Base-by-base conservation (phyloP, 225 moss, liverwort and hornwort genomes). In the Rhytidiadelphus loreus region DNA sequence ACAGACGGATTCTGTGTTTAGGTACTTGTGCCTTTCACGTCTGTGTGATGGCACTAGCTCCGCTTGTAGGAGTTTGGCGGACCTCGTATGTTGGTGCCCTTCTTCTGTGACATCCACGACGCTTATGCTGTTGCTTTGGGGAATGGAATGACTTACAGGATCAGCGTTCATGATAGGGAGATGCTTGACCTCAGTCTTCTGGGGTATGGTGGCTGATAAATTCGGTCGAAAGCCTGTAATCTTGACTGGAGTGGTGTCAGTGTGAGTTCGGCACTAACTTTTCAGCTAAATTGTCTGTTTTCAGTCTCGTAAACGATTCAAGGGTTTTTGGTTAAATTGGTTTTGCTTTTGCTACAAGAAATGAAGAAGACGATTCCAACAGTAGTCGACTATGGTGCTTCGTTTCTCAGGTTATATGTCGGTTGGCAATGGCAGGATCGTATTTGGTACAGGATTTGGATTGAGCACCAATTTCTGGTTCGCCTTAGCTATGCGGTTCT, bases 151-250 rank as follows among this genome's bases (percentile, higher is more conserved):
- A 48, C 48, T 77, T 89, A 86, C 93, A 96, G 95, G 94, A 75
- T 95, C 96, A 61, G 50, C 93, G 58, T 96, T 96, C 80, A 95
- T 97, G 95, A 66, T 97, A 66, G 96, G 94, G 43, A 95, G 96
- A 65, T 94, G 92, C 83, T 32, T 96, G 63, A 96, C 92, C 80
- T 87, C 95, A 41, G 81, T 97, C 64, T 41, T 86, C 6, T 97
- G 96, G 95, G 96, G 96, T 78, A 88, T 95, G 56, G 88, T 90
- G 66, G 95, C 96, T 62, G 96, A 97, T 57, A 94, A 79, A 82
- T 96, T 92, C 88, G 96, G 96, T 60, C 96, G 95, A 29, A 92
- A 93, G 93, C 87, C 93, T 71, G 95, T 95, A 30, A 94, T 96
- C 59, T 59, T 77, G 55, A 28, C 86, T 35, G 95, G 95, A 43